Base-by-base conservation (phyloP, 345 rosid species). In the Lumnitzera littorea region DNA sequence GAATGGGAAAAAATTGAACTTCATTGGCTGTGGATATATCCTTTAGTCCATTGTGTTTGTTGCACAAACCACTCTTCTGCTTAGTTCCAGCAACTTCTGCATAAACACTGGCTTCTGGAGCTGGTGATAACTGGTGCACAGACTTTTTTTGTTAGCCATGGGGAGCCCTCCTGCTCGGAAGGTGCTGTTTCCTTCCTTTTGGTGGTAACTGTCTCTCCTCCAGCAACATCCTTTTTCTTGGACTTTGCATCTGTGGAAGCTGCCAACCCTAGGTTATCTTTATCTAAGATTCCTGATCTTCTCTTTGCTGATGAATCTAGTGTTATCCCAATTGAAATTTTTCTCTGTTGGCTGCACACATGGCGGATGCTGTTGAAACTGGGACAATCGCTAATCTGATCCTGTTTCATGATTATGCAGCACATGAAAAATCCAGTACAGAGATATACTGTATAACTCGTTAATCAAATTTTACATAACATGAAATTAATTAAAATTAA, bases 291-390 rank as follows among this genome's bases (percentile, higher is more conserved):
- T 73, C 47, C 73, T 56, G 56, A 57, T 56, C 73, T 74, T 77
- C 70, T 78, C 74, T 70, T 79, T 24, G 75, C 69, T 36, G 51
- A 69, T 55, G 89, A 67, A 67, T 83, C 91, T 11, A 66, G 69
- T 72, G 71, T 58, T 63, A 94, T 76, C 72, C 99, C 99, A 36
- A 94, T 81, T 24, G 96, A 90, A 27, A 88, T 78, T 83, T 94
- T 94, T 67, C 91, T 83, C 31, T 83, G 69, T 57, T 88, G 96
- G 72, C 91, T 88, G 55, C 82, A 78, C 23, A 76, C 87, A 66
- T 52, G 76, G 65, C 53, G 75, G 69, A 70, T 68, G 68, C 85
- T 80, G 62, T 86, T 88, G 60, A 72, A 73, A 71, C 89, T 90
- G 49, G 79, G 84, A 58, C 67, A 64, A 13, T 76, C 80, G 46